Base-by-base conservation (phyloP, 2,329 filamentous ascomycete genomes). In the Fonsecaea nubica region DNA sequence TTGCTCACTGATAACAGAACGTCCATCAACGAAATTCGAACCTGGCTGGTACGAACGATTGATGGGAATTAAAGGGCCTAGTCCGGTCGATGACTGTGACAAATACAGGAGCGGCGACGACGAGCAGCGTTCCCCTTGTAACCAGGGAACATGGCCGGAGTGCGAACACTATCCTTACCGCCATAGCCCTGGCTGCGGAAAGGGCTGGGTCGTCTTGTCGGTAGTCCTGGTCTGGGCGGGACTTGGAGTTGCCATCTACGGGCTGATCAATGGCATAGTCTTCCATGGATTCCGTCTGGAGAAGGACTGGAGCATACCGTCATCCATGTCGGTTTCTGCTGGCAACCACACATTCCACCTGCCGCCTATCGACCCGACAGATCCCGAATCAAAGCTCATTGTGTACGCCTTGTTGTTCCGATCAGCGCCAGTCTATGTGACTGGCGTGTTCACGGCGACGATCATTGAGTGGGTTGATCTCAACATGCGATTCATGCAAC, bases 301-400 rank as follows among this genome's bases (percentile, higher is more conserved):
- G 12, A 61, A 61, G 12, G 33, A 61, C 21, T 61, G 45, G 58
- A 61, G 58, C 48, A 42, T 61, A 2, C 42, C 42, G 18, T 33
- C 57, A 15, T 35, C 42, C 13, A 54, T 61, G 58, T 53, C 58
- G 8, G 18, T 61, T 18, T 21, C n/a, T 33, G 58, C 45, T 36
- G 58, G 58, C 10, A 13, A 38, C 1, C 45, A 61, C 33, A 53
- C 58, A 36, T 30, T 61, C 7, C 2, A 54, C 13, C 25, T 61
- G 58, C 58, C 58, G 30, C 58, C 58, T 32, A 61, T 61, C 18
- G 58, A 61, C 35, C 58, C 58, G n/a, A 61, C 58, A 15, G 48
- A 84, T 83, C 74, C 76, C 75, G 58, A 80, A 82, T 70, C 58
- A 25, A 42, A 61, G 58, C 58, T 61, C 15, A 45, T 64, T 36